phyloP scores from a whole-genome alignment of 2,329 filamentous ascomycete species.

The Tolypocladium tundrense region DNA sequence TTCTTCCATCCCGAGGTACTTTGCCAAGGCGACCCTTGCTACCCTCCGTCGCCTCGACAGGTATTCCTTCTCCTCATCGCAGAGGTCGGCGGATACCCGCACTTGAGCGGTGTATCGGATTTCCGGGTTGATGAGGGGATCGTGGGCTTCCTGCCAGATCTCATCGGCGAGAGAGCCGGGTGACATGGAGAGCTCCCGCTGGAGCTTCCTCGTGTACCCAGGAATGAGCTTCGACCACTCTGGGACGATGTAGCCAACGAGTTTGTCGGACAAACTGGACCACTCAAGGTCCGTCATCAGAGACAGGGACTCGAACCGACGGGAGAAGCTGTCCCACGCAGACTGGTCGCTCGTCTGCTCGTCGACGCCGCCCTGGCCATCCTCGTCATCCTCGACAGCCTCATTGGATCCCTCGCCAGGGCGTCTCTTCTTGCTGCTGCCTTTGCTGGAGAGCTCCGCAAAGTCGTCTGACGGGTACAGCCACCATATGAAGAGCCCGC shows the following conservation, averaged over 20 bases:
- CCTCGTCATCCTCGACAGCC: constrained; percentile 6
- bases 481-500: constrained; percentile 30
- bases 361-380: constrained; percentile 7
- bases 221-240: constrained; percentile 74
- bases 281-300: constrained; percentile 45
- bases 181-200: constrained; percentile 76
- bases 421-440: constrained; percentile 5
- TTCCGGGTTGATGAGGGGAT: constrained; percentile 76
- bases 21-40: constrained; percentile 64
- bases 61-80: constrained; percentile 72
- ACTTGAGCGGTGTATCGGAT: constrained; percentile 75
- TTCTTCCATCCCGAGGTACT: constrained; percentile 70
- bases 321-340: constrained; percentile 39
- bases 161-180: constrained; percentile 84
- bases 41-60: constrained; percentile 56
- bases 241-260: constrained; percentile 66
- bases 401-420: background rate
- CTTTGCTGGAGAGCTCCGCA: constrained; percentile 19
- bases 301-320: constrained; percentile 42
- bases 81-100: constrained; percentile 70
- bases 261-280: constrained; percentile 40
- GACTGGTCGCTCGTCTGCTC: constrained; percentile 17
- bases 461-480: constrained; percentile 34
- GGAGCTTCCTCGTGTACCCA: constrained; percentile 69
- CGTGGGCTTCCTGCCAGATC: constrained; percentile 86